Percentiles rank a stretch among this genome's conserved stretches.
These are phyloP conservation scores for Diversispora eburnea DNA, from an alignment of 192 early-diverging fungal species.

Conservation along the genomic window DNA sequence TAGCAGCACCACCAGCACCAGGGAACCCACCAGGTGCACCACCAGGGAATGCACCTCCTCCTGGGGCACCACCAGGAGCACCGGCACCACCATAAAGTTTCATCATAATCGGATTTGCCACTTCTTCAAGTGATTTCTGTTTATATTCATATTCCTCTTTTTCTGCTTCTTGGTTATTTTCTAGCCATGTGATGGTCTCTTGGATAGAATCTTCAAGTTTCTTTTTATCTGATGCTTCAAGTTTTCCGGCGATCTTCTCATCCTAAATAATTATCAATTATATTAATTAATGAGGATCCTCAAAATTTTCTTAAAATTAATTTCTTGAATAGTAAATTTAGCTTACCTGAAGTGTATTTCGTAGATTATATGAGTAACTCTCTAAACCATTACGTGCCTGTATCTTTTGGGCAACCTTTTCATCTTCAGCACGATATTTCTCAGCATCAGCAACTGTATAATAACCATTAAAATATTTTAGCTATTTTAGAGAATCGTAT, in stretches of 20 bases:
- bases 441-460: conserved; percentile 42
- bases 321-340: background rate
- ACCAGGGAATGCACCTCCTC: background rate
- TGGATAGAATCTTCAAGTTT: conserved; percentile 80
- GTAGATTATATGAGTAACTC: conserved; percentile 96
- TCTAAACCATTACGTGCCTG: conserved; percentile 92
- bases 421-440: conserved; percentile 88
- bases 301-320: background rate
- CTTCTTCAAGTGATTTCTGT: conserved; percentile 91
- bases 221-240: conserved; percentile 84
- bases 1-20: conserved; percentile 66
- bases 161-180: conserved; percentile 87
- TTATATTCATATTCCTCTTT: conserved; percentile 96
- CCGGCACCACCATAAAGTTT: conserved; percentile 84
- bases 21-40: conserved; percentile 61
- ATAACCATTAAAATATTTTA: background rate
- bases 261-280: conserved; percentile 39
- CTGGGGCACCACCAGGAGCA: conserved; percentile 39
- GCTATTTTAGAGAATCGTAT: background rate
- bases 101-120: conserved; percentile 97
- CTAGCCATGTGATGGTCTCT: conserved; percentile 94
- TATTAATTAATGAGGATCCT: background rate
- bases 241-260: conserved; percentile 77
- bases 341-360: conserved; percentile 67
- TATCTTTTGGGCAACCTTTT: conserved; percentile 86